These are phyloP conservation scores for Leptodermis oblonga DNA, from an alignment of 257 asterid species.

Conservation along the genomic window DNA sequence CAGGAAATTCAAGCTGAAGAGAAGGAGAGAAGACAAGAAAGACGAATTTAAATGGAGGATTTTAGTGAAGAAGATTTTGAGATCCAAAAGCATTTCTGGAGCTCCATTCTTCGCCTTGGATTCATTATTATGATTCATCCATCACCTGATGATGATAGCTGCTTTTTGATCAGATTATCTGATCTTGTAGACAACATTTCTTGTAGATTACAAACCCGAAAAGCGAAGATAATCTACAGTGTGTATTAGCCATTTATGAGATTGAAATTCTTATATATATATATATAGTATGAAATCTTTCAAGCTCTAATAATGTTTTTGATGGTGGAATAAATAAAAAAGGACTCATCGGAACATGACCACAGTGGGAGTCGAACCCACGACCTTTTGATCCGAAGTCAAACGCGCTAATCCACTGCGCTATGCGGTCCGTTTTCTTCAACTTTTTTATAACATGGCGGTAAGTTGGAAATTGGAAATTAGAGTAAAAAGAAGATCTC, in stretches of 20 bases:
- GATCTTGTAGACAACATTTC: not conserved
- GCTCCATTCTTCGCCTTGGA: conserved; percentile 70
- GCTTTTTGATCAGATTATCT: not conserved
- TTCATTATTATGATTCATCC: conserved; percentile 22
- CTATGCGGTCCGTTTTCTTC: conserved; percentile 31
- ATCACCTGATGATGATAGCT: not conserved
- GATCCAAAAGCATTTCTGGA: conserved; percentile 80
- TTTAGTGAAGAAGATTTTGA: conserved; percentile 71
- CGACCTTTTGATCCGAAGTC: conserved; percentile 49
- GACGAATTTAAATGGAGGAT: conserved; percentile 74
- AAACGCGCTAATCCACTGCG: conserved; percentile 53
- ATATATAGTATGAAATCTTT: too few relatives aligned
- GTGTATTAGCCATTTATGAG: not conserved
- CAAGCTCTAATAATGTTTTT: too few relatives aligned
- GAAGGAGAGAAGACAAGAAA: conserved; percentile 57
- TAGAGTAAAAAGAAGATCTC: not conserved
- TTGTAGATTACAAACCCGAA: not conserved
- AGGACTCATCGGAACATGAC: too few relatives aligned
- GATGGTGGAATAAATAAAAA: too few relatives aligned
- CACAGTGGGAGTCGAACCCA: conserved; percentile 54
- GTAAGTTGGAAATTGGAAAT: not conserved
- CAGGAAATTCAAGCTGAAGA: conserved; percentile 62
- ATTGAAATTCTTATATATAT: not conserved
- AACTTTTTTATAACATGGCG: not conserved
- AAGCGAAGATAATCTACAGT: not conserved